Evolutionary conservation across 2,329 filamentous ascomycete genomes (phyloP), one percentile per base, ranked within the genome.

Genomic region (Colletotrichum liaoningense): DNA sequence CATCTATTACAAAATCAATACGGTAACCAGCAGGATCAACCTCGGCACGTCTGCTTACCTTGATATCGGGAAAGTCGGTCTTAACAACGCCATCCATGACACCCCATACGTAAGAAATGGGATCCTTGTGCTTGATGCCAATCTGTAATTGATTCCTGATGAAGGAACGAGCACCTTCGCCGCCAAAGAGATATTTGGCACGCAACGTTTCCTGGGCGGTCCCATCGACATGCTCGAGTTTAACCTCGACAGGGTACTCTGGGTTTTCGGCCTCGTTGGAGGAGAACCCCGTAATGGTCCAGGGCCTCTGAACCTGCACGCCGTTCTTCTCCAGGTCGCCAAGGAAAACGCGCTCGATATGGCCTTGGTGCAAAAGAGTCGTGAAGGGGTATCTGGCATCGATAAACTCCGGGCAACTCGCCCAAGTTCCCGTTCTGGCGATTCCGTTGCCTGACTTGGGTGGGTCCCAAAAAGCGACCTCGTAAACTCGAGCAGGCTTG

Each of bases 401-500:
- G 71, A 94, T 92, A 82, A 97, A 98, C 76, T 90, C 91, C 0
- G 95, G 95, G 83, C 95, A 98, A 80, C 93, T 95, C 5, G 95
- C 93, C 95, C 95, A 98, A 5, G 91, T 92, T 33, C 91, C 91
- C 1, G 92, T 94, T 75, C 92, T 86, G 38, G 87, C 84, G 75
- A 94, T 93, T 38, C 91, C 89, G 56, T 85, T 83, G 42, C 86
- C 86, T 56, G 87, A 89, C 38, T 81, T 80, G 1, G 85, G 84
- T 0, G 91, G 91, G 74, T 94, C 92, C 92, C 92, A 94, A 77
- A 94, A 94, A 2, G 92, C 92, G 30, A 93, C 91, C 79, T 94
- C 92, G 77, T 90, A 98, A 30, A 98, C 94, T 79, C 94, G 94
- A 1, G 95, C 95, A 7, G 95, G 95, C 75, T 95, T 91, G 79